These are phyloP conservation scores for Coniella lustricola DNA, from an alignment of 2,329 filamentous ascomycete species.

Conservation along the genomic window DNA sequence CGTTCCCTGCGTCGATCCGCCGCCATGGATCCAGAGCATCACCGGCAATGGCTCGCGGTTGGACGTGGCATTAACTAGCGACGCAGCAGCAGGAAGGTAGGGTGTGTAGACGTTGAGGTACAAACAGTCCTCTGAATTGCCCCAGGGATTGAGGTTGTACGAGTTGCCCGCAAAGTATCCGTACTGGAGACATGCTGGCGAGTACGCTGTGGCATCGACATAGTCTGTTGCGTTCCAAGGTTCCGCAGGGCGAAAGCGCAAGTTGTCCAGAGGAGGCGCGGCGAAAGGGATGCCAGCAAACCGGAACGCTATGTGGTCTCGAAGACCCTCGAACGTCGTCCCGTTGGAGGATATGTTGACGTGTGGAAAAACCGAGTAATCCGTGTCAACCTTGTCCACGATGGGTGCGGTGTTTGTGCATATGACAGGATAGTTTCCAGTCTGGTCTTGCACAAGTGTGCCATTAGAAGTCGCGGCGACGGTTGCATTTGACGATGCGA, in stretches of 20 bases:
- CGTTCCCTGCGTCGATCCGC: conserved; percentile 40
- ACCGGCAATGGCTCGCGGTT: conserved; percentile 19
- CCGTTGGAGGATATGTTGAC: not conserved
- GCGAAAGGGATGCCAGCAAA: not conserved
- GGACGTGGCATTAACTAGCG: too few relatives aligned
- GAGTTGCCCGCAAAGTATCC: not conserved
- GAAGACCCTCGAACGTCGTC: not conserved
- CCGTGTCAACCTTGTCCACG: not conserved
- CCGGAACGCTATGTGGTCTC: not conserved
- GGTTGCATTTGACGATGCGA: too few relatives aligned
- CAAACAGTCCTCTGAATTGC: not conserved
- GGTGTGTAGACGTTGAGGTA: conserved; percentile 28
- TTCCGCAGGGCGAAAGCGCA: too few relatives aligned
- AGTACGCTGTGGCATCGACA: not conserved
- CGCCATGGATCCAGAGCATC: conserved; percentile 33
- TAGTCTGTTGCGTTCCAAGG: not conserved
- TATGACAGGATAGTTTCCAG: too few relatives aligned
- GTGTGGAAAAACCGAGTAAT: not conserved
- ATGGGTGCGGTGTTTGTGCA: not conserved
- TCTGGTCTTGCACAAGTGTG: too few relatives aligned
- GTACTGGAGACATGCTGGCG: not conserved
- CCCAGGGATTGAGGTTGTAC: not conserved
- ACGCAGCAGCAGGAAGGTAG: conserved; percentile 20
- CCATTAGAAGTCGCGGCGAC: too few relatives aligned
- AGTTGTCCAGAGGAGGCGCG: not conserved